Evolutionary conservation across 495 filamentous ascomycete species (phyloP).

Genomic region (Lepidopterella palustris): DNA sequence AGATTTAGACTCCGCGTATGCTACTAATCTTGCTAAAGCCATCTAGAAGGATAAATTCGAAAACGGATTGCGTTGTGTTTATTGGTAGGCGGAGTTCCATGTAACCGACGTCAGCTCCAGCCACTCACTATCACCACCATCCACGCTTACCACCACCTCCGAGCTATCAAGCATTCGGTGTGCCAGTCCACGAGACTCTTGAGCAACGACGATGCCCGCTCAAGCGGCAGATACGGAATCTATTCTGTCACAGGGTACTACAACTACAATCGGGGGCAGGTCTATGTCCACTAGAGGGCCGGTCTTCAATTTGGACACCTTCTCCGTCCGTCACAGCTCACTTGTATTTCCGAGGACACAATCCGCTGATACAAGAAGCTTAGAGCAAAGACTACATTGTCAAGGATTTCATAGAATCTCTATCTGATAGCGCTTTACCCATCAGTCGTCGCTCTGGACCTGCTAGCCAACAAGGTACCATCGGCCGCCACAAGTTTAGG

Average conservation of each 20-base stretch:
- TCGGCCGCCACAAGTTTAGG: neutral
- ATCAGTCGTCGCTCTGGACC: conserved; percentile 65
- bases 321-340: conserved; percentile 46
- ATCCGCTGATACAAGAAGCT: neutral
- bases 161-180: conserved; percentile 3
- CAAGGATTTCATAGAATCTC: conserved; percentile 89
- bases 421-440: conserved; percentile 78
- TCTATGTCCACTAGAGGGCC: conserved; percentile 48
- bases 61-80: too few species aligned
- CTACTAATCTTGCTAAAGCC: too few species aligned
- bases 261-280: conserved; percentile 8
- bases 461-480: conserved; percentile 25
- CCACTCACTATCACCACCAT: too few species aligned
- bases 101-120: too few species aligned
- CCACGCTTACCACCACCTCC: neutral
- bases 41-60: too few species aligned
- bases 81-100: too few species aligned
- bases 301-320: conserved; percentile 78
- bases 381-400: conserved; percentile 85
- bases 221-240: conserved; percentile 28
- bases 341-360: neutral
- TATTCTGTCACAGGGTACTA: conserved; percentile 14
- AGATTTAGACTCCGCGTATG: too few species aligned
- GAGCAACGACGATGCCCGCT: conserved; percentile 20
- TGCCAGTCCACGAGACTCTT: conserved; percentile 6